phyloP scores from a whole-genome alignment of 2,329 filamentous ascomycete species.

The Onygena corvina region DNA sequence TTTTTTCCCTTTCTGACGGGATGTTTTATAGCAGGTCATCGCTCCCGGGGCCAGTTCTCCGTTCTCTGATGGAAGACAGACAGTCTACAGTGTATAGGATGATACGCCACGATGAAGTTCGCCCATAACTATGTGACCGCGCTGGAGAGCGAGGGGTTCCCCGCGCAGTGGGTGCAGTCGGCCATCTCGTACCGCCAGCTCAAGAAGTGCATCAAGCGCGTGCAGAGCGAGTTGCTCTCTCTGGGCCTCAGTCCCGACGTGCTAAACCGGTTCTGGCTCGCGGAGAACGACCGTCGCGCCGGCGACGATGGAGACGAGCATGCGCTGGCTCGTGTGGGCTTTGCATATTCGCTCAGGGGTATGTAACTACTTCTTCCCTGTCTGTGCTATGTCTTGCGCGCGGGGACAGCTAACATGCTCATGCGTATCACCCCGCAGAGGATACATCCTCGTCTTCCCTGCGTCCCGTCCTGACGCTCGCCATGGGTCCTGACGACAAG shows the following conservation, averaged over 20 bases:
- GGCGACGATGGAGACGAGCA: constrained; percentile 4
- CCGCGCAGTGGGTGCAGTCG: constrained; percentile 55
- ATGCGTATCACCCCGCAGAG: constrained; percentile 15
- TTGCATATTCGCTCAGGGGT: constrained; percentile 14
- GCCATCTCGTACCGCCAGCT: constrained; percentile 75
- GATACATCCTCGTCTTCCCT: constrained; percentile 37
- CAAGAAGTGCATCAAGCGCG: constrained; percentile 79
- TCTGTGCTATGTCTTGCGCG: background rate
- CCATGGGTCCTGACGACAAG: constrained; percentile 52
- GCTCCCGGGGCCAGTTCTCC: too few relatives aligned
- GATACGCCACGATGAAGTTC: constrained; percentile 71
- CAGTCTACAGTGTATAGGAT: too few relatives aligned
- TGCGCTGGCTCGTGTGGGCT: constrained; percentile 10
- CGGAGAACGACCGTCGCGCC: constrained; percentile 1
- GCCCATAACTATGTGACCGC: constrained; percentile 62
- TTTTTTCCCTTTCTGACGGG: background rate
- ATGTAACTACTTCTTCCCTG: background rate
- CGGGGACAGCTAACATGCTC: background rate
- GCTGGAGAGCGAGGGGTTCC: constrained; percentile 61
- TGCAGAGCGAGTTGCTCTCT: constrained; percentile 56
- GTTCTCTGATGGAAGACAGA: too few relatives aligned
- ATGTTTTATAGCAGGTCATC: too few relatives aligned
- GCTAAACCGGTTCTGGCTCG: constrained; percentile 51
- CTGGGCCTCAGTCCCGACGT: constrained; percentile 63
- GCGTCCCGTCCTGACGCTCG: constrained; percentile 57